Conservation (phyloP, 768 basidiomycete genomes). For the Sarcodon aspratus region DNA sequence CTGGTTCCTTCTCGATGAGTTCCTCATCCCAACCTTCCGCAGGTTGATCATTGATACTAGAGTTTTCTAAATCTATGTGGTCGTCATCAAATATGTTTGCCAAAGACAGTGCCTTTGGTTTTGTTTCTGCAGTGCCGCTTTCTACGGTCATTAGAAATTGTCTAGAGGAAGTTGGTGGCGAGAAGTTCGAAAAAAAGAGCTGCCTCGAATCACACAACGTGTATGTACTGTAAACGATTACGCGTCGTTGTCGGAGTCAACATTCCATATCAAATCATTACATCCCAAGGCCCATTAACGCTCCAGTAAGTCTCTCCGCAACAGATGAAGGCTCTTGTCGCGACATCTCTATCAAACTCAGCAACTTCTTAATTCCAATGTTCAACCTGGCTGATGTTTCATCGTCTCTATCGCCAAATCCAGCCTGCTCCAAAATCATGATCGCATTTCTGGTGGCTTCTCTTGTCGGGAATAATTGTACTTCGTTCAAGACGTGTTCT, state of each 20-base stretch:
- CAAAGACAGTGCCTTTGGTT: conserved; percentile 35
- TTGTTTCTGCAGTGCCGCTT: too few relatives aligned
- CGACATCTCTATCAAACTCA: conserved; percentile 92
- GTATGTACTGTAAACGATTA: too few relatives aligned
- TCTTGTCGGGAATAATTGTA: conserved; percentile 57
- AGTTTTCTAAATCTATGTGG: conserved; percentile 52
- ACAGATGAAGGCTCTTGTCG: conserved; percentile 87
- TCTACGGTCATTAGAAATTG: too few relatives aligned
- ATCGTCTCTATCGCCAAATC: conserved; percentile 48
- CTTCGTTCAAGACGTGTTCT: conserved; percentile 68
- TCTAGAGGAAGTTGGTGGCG: too few relatives aligned
- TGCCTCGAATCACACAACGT: too few relatives aligned
- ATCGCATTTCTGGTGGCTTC: conserved; percentile 49
- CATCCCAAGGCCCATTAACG: conserved; percentile 45
- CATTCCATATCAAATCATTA: conserved; percentile 5
- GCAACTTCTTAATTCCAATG: conserved; percentile 89
- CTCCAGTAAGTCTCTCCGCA: conserved; percentile 55
- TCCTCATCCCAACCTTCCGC: conserved; percentile 64
- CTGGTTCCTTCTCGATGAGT: conserved; percentile 26
- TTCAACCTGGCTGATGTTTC: conserved; percentile 37
- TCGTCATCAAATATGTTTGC: conserved; percentile 59
- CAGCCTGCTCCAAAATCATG: conserved; percentile 59
- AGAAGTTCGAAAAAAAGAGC: too few relatives aligned
- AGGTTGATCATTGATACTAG: conserved; percentile 25
- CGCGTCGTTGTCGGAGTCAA: neutral